Percentiles rank a stretch among this genome's conserved stretches.
phyloP scores from a whole-genome alignment of 768 basidiomycete genomes.

The Lactarius indigo region DNA sequence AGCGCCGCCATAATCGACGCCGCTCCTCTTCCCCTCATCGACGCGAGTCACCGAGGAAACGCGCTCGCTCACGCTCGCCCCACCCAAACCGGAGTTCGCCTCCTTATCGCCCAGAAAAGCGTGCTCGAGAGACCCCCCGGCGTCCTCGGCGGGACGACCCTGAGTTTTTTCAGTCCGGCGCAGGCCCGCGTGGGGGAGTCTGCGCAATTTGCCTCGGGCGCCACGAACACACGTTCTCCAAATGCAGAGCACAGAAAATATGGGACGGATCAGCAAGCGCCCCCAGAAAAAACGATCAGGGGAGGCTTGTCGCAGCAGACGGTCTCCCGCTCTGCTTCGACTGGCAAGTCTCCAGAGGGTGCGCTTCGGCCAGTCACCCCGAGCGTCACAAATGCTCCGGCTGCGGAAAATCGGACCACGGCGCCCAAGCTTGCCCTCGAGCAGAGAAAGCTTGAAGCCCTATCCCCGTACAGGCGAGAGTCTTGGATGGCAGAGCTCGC shows the following conservation, averaged over 20 bases:
- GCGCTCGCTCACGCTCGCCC: background rate
- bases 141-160: too few relatives aligned
- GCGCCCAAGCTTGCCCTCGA: constrained; percentile 40
- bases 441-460: constrained; percentile 30
- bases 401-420: constrained; percentile 36
- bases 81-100: rapidly evolving
- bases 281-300: too few relatives aligned
- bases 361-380: too few relatives aligned
- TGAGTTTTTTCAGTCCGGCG: background rate
- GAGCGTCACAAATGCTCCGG: constrained; percentile 36
- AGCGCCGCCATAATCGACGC: too few relatives aligned
- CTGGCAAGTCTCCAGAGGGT: too few relatives aligned
- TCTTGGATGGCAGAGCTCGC: constrained; percentile 33
- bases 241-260: too few relatives aligned
- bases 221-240: too few relatives aligned
- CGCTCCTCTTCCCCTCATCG: background rate
- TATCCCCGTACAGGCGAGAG: constrained; percentile 33
- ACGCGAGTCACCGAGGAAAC: background rate
- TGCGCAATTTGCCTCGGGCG: too few relatives aligned
- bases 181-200: too few relatives aligned
- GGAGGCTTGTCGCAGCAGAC: too few relatives aligned
- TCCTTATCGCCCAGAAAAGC: background rate
- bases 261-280: too few relatives aligned
- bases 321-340: background rate
- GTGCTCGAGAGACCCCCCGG: too few relatives aligned